phyloP scores from a whole-genome alignment of 169 alveolate species.

The Cryptosporidium sp. region DNA sequence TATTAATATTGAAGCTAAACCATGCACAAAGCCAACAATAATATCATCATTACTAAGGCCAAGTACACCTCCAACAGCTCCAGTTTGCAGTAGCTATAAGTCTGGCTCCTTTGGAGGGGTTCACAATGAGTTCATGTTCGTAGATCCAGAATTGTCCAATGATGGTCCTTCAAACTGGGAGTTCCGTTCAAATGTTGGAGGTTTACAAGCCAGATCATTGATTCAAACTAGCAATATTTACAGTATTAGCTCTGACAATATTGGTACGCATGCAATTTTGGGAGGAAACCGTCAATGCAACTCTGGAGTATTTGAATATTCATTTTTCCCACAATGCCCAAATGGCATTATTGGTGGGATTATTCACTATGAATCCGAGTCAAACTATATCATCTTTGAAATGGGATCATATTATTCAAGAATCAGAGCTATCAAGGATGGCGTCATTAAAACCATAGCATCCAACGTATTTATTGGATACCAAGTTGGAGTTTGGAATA shows the following conservation, averaged over 20 bases:
- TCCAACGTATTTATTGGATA: slow-evolving; percentile 59
- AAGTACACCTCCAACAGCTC: slow-evolving; percentile 68
- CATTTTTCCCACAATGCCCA: slow-evolving; percentile 75
- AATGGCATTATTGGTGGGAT: slow-evolving; percentile 71
- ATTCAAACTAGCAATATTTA: slow-evolving; percentile 70
- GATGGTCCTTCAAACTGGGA: slow-evolving; percentile 76
- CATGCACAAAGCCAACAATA: slow-evolving; percentile 56
- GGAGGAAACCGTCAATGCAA: slow-evolving; percentile 74
- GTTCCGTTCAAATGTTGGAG: slow-evolving; percentile 75
- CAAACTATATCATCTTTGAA: slow-evolving; percentile 52
- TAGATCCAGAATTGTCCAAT: slow-evolving; percentile 61
- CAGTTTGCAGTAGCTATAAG: slow-evolving; percentile 72
- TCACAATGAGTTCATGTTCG: slow-evolving; percentile 64
- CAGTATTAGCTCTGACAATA: slow-evolving; percentile 66
- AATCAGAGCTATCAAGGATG: slow-evolving; percentile 46
- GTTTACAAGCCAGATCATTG: slow-evolving; percentile 67
- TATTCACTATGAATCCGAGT: slow-evolving; percentile 58
- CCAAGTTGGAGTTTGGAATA: slow-evolving; percentile 72
- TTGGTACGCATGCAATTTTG: slow-evolving; percentile 69
- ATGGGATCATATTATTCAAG: slow-evolving; percentile 72
- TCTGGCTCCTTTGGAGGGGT: slow-evolving; percentile 75
- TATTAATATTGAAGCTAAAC: slow-evolving; percentile 54
- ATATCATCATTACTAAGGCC: slow-evolving; percentile 50
- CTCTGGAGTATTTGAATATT: slow-evolving; percentile 65
- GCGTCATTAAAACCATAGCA: slow-evolving; percentile 49